Base-by-base conservation (phyloP, 805 yeast genomes). In the fission yeast (Schizosaccharomyces pombe) region DNA sequence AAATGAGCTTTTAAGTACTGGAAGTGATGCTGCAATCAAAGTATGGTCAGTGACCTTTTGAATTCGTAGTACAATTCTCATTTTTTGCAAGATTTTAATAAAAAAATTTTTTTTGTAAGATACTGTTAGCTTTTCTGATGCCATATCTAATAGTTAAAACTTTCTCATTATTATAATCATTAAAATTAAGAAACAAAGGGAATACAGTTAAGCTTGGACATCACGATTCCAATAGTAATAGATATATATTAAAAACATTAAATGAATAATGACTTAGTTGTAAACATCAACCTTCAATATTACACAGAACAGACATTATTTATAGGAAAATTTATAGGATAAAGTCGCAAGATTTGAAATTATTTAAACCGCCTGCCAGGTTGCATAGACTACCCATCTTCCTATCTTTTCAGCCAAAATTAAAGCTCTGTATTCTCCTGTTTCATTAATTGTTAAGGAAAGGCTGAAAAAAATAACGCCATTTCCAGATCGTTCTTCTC, bases 401-500 rank as follows among this genome's bases (percentile, higher is more conserved):
- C 53, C 53, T 11, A 49, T 49, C 4, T 49, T 49, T 49, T 85
- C 89, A 8, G 85, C 80, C 40, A 82, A 75, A 0, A 85, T 85
- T 52, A 87, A 73, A 1, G 85, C 89, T 56, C 87, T 74, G 85
- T 95, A 91, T 16, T 73, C 64, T 1, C 98, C 98, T 1, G 68
- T 64, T 63, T 87, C 95, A 57, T 73, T 74, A 56, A 85, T 71
- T 19, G 22, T 24, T 37, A 24, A 37, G 19, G 30, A 22, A 22
- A 43, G 49, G 9, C 14, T 19, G 30, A 24, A 43, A 11, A n/a
- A 24, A 2, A 24, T 22, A 16, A 22, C 14, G 30, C 30, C 16
- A 26, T 12, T 24, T 6, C 26, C 14, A 4, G 28, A 19, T 22
- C 3, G 14, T 26, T 43, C 49, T 26, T 19, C 28, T 22, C 26